phyloP scores from a whole-genome alignment of 768 basidiomycete species.

The Calvatia gigantea region DNA sequence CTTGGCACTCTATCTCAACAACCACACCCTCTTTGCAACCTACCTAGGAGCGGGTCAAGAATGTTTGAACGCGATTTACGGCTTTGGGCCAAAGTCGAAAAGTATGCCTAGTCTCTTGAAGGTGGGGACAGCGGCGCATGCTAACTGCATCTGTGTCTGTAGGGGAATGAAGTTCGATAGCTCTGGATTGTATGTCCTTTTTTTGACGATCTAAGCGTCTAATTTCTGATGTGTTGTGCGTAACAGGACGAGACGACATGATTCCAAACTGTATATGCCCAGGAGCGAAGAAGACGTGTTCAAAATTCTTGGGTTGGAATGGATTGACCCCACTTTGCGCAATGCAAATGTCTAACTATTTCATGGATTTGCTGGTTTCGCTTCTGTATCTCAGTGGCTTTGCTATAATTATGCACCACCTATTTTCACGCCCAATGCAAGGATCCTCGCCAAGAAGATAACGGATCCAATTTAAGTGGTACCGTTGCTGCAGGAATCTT shows the following conservation, averaged over 20 bases:
- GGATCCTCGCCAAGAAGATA: too few relatives aligned
- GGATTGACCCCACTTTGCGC: constrained; percentile 66
- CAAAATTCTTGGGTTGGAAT: constrained; percentile 62
- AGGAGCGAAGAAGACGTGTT: constrained; percentile 73
- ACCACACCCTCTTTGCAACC: not conserved
- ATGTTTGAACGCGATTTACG: constrained; percentile 89
- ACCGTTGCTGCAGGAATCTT: too few relatives aligned
- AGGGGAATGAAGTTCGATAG: constrained; percentile 87
- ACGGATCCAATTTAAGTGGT: too few relatives aligned
- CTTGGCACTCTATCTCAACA: not conserved
- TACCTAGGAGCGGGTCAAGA: constrained; percentile 74
- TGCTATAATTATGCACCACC: too few relatives aligned
- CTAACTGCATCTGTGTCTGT: not conserved
- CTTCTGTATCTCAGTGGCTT: not conserved
- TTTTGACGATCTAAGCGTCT: not conserved
- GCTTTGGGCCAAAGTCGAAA: constrained; percentile 65
- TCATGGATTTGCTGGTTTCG: not conserved
- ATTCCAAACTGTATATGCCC: constrained; percentile 58
- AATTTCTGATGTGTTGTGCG: not conserved
- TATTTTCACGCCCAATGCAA: too few relatives aligned
- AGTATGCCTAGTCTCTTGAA: constrained; percentile 28
- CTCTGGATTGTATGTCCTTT: constrained; percentile 60
- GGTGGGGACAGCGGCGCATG: not conserved
- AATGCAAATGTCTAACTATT: constrained; percentile 57
- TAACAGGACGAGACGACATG: constrained; percentile 56